phyloP scores from a whole-genome alignment of 441 rosid species.

The Theobroma grandiflorum region DNA sequence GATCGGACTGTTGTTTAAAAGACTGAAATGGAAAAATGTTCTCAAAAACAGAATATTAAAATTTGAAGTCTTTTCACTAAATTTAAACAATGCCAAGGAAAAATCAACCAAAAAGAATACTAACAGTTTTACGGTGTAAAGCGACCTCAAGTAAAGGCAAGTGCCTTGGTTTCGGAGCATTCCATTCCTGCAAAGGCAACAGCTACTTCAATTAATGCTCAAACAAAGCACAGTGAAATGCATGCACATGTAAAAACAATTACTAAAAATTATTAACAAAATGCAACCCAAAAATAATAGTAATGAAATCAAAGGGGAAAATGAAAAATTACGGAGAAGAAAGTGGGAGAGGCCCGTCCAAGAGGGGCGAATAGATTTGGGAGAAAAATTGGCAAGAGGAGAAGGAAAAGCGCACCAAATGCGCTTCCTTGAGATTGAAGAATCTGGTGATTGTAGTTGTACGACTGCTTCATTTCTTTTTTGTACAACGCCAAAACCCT shows the following conservation, averaged over 20 bases:
- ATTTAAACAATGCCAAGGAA: not conserved
- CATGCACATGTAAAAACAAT: not conserved
- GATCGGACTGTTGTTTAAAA: conserved; percentile 59
- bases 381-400: conserved; percentile 65
- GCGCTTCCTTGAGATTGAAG: conserved; percentile 62
- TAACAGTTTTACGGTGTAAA: conserved; percentile 64
- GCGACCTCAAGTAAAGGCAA: conserved; percentile 68
- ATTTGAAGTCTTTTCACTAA: not conserved
- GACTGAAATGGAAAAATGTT: conserved; percentile 45
- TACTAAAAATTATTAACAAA: not conserved
- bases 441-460: conserved; percentile 23
- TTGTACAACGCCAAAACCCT: not conserved
- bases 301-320: not conserved
- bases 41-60: not conserved
- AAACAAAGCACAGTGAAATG: conserved; percentile 13
- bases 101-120: conserved; percentile 35
- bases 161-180: conserved; percentile 85
- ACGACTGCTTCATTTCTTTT: conserved; percentile 43
- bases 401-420: conserved; percentile 52
- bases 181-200: conserved; percentile 80
- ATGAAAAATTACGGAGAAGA: conserved; percentile 70
- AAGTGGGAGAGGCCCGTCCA: conserved; percentile 75
- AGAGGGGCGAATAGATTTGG: conserved; percentile 78
- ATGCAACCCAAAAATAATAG: not conserved
- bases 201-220: conserved; percentile 1